Evolutionary conservation across 1,284 basidiomycete species (phyloP).

Genomic region (Cutaneotrichosporon spelunceum): DNA sequence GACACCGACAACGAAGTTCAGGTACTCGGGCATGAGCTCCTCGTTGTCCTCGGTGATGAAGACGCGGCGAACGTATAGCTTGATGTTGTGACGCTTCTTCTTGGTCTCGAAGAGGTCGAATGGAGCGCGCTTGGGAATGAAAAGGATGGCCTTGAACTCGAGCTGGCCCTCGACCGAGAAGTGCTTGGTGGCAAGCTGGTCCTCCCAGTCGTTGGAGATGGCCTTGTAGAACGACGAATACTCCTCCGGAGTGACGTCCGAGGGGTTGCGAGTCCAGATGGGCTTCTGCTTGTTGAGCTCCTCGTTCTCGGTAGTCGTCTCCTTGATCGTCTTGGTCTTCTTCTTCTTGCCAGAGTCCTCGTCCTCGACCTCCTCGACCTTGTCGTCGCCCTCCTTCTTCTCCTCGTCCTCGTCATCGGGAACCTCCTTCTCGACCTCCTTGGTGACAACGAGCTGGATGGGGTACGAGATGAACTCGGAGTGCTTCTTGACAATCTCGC

Average conservation of each 20-base stretch:
- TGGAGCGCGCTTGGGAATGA: conserved; percentile 91
- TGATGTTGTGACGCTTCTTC: conserved; percentile 99
- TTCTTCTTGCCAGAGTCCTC: conserved; percentile 78
- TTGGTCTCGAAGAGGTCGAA: conserved; percentile 99
- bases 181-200: conserved; percentile 98
- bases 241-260: conserved; percentile 88
- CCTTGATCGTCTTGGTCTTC: conserved; percentile 98
- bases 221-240: conserved; percentile 99
- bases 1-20: conserved; percentile 99
- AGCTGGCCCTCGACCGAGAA: conserved; percentile 99
- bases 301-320: conserved; percentile 83
- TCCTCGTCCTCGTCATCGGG: conserved; percentile 68
- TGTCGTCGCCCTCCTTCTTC: conserved; percentile 63
- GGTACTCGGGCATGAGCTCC: conserved; percentile 99
- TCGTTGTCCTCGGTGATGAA: conserved; percentile 99
- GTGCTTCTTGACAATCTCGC: conserved; percentile 99
- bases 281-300: conserved; percentile 99
- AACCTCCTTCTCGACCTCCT: conserved; percentile 99
- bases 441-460: conserved; percentile 96
- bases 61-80: conserved; percentile 99
- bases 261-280: conserved; percentile 98
- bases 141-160: conserved; percentile 99
- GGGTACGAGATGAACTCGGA: conserved; percentile 99
- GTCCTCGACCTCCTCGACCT: conserved; percentile 68
- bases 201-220: conserved; percentile 99